These are phyloP conservation scores for Viola odorata DNA, from an alignment of 345 rosid species.

Conservation along the genomic window DNA sequence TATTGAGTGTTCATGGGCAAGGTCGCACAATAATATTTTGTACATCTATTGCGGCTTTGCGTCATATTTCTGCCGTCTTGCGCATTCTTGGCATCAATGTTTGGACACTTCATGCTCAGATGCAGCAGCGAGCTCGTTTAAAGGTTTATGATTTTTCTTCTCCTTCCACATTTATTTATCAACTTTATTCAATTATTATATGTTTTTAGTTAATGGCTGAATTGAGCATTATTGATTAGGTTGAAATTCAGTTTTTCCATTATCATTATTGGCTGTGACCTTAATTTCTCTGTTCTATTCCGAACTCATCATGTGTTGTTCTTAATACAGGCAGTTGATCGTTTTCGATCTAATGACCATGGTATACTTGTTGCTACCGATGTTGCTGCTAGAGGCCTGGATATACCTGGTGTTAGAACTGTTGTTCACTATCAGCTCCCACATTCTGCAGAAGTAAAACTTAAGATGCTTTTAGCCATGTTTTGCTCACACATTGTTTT, in stretches of 20 bases:
- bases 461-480: slow-evolving; percentile 1
- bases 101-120: slow-evolving; percentile 77
- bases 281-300: neutral
- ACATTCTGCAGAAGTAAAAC: slow-evolving; percentile 80
- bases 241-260: neutral
- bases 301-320: slow-evolving; percentile 1
- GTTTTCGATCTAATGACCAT: slow-evolving; percentile 69
- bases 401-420: slow-evolving; percentile 90
- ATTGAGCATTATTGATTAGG: neutral
- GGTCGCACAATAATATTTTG: slow-evolving; percentile 93
- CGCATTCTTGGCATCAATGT: slow-evolving; percentile 69
- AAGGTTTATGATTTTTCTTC: slow-evolving; percentile 44
- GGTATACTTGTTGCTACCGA: slow-evolving; percentile 90
- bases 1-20: slow-evolving; percentile 86
- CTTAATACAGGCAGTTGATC: slow-evolving; percentile 70
- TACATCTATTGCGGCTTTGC: slow-evolving; percentile 91
- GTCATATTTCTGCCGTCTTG: slow-evolving; percentile 70
- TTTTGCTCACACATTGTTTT: slow-evolving; percentile 2
- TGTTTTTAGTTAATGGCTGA: neutral
- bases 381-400: slow-evolving; percentile 98
- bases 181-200: neutral
- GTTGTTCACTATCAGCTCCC: slow-evolving; percentile 97
- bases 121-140: slow-evolving; percentile 95
- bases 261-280: neutral
- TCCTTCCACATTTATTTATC: neutral